A percentile compares a stretch with the other conserved stretches of the same genome.
Conservation (phyloP, 257 asterid genomes). For the Nicotiana tomentosiformis region DNA sequence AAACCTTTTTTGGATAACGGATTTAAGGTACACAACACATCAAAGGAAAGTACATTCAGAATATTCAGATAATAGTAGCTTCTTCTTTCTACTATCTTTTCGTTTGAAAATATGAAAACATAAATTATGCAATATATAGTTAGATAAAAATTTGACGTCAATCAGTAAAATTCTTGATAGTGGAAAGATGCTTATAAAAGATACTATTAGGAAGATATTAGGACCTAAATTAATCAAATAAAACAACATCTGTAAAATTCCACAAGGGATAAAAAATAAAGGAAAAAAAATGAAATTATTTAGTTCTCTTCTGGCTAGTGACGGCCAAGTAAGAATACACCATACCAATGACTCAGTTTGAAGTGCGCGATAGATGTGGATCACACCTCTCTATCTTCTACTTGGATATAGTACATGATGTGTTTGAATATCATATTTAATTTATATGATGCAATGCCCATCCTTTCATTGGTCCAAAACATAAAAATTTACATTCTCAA, state of each 20-base stretch:
- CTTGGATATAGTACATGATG: not conserved
- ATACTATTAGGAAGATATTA: too few relatives aligned
- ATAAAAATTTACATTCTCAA: not conserved
- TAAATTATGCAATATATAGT: not conserved
- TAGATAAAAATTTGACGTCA: not conserved
- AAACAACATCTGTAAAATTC: not conserved
- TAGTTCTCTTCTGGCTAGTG: slow-evolving; percentile 12
- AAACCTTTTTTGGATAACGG: too few relatives aligned
- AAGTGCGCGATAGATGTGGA: slow-evolving; percentile 13
- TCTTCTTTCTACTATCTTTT: not conserved
- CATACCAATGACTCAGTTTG: not conserved
- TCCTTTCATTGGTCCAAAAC: not conserved
- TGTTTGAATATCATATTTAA: not conserved
- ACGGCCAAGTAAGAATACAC: slow-evolving; percentile 24
- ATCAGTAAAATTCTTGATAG: not conserved
- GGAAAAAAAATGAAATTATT: not conserved
- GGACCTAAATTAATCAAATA: not conserved
- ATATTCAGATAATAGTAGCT: not conserved
- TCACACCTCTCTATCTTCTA: slow-evolving; percentile 15
- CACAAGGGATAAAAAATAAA: not conserved
- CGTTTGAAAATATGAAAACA: not conserved
- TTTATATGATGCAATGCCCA: not conserved
- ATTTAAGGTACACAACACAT: not conserved
- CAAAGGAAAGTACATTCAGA: not conserved
- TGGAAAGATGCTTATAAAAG: not conserved